Percentiles rank a stretch among this genome's conserved stretches.
These are phyloP conservation scores for Parastagonospora nodorum DNA, from an alignment of 2,329 filamentous ascomycete species.

Conservation along the genomic window DNA sequence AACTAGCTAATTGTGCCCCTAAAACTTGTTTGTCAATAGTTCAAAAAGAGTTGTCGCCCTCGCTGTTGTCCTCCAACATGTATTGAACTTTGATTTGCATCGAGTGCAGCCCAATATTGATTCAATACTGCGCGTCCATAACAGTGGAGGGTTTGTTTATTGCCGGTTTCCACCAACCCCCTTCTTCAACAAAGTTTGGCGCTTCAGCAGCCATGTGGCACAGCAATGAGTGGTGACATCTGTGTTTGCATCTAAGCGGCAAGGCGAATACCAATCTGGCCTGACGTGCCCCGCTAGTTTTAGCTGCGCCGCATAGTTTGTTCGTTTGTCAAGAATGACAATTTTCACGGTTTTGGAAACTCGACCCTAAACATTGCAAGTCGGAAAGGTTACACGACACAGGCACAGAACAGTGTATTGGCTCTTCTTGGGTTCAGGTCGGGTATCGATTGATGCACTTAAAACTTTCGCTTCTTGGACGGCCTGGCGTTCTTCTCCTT, in stretches of 20 bases:
- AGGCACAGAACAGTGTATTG: background rate
- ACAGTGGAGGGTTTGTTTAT: slow-evolving; percentile 5
- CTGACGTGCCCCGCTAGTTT: slow-evolving; percentile 12
- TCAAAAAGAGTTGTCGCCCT: slow-evolving; percentile 11
- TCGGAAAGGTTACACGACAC: background rate
- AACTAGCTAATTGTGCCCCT: slow-evolving; percentile 11
- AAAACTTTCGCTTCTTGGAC: slow-evolving; percentile 61
- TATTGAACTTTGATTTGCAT: background rate
- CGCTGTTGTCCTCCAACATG: background rate
- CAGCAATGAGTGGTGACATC: slow-evolving; percentile 19
- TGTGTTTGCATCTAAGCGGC: slow-evolving; percentile 12
- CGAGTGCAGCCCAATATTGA: slow-evolving; percentile 20
- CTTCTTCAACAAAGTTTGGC: slow-evolving; percentile 15
- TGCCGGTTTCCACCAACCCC: slow-evolving; percentile 4
- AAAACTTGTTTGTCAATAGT: slow-evolving; percentile 11
- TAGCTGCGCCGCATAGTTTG: background rate
- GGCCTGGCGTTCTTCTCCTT: slow-evolving; percentile 89
- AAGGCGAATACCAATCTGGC: slow-evolving; percentile 2
- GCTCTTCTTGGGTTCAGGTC: slow-evolving; percentile 5
- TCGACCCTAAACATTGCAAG: background rate
- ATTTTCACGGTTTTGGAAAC: background rate
- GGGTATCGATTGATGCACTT: slow-evolving; percentile 24
- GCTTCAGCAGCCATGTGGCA: slow-evolving; percentile 23
- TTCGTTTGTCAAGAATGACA: background rate
- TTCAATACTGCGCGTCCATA: slow-evolving; percentile 4